Evolutionary conservation across 75 land plant species (phyloP).

Genomic region (Larix kaempferi): DNA sequence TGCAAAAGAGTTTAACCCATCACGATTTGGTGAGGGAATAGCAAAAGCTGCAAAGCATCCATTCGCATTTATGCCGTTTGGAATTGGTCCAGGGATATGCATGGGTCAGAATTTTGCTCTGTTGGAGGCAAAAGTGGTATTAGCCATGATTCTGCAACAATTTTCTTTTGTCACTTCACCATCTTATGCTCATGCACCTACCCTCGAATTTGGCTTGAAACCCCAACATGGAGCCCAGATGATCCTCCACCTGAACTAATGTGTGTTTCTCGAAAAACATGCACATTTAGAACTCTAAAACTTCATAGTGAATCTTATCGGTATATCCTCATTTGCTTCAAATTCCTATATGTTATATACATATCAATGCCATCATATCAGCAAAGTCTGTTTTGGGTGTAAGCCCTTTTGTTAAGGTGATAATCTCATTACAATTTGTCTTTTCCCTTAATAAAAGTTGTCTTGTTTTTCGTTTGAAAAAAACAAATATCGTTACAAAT

Average conservation of each 20-base stretch:
- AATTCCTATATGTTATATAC: no score
- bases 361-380: no score
- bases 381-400: no score
- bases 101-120: conserved; percentile 47
- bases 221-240: conserved; percentile 37
- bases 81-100: conserved; percentile 41
- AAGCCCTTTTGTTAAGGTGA: no score
- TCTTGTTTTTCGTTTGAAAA: no score
- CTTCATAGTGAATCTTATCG: no score
- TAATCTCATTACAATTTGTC: no score
- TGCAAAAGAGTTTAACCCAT: conserved; percentile 57
- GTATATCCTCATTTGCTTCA: no score
- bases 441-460: no score
- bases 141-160: conserved; percentile 36
- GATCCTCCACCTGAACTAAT: conserved; percentile 11
- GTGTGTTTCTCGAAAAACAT: no score
- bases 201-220: conserved; percentile 11
- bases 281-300: no score
- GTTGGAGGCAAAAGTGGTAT: conserved; percentile 31
- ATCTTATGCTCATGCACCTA: conserved; percentile 39
- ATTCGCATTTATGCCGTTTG: conserved; percentile 40
- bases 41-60: conserved; percentile 15
- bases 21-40: conserved; percentile 28
- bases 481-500: no score
- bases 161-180: conserved; percentile 43